Conservation (phyloP, 2,329 filamentous ascomycete species). For the Talaromyces sp. region DNA sequence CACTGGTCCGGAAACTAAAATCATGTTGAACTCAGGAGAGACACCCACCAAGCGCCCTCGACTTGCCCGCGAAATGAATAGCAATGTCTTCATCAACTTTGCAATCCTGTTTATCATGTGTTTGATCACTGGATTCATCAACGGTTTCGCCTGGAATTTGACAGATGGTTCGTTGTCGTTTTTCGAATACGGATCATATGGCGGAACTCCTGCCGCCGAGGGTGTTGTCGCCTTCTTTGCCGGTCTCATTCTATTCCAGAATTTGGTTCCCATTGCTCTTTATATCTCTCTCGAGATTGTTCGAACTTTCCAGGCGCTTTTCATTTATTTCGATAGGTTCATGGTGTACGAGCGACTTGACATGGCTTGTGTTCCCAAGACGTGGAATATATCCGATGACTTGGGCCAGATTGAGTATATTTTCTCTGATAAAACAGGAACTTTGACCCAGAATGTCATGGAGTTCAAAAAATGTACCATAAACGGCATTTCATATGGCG, state of each 20-base stretch:
- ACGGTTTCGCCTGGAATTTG: constrained; percentile 75
- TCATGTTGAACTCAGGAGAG: constrained; percentile 96
- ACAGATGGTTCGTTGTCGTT: constrained; percentile 67
- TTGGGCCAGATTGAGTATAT: constrained; percentile 98
- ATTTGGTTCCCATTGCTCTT: constrained; percentile 95
- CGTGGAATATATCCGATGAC: constrained; percentile 98
- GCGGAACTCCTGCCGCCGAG: constrained; percentile 65
- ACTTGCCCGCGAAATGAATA: constrained; percentile 90
- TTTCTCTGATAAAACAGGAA: constrained; percentile 92
- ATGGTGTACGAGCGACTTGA: constrained; percentile 98
- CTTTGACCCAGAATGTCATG: constrained; percentile 89
- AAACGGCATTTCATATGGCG: constrained; percentile 92
- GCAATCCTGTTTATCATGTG: constrained; percentile 85
- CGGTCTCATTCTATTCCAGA: constrained; percentile 90
- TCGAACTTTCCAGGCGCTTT: constrained; percentile 84
- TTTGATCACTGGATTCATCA: constrained; percentile 73
- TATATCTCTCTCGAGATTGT: constrained; percentile 98
- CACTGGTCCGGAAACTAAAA: constrained; percentile 94
- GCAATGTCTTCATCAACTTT: constrained; percentile 97
- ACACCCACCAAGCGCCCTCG: constrained; percentile 90
- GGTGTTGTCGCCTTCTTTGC: constrained; percentile 98
- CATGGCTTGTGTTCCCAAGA: constrained; percentile 92
- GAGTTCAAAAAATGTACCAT: constrained; percentile 98
- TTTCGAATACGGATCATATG: constrained; percentile 83
- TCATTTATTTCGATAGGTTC: constrained; percentile 91